Conservation (phyloP, 1,284 basidiomycete species). For the Earliella scabrosa region DNA sequence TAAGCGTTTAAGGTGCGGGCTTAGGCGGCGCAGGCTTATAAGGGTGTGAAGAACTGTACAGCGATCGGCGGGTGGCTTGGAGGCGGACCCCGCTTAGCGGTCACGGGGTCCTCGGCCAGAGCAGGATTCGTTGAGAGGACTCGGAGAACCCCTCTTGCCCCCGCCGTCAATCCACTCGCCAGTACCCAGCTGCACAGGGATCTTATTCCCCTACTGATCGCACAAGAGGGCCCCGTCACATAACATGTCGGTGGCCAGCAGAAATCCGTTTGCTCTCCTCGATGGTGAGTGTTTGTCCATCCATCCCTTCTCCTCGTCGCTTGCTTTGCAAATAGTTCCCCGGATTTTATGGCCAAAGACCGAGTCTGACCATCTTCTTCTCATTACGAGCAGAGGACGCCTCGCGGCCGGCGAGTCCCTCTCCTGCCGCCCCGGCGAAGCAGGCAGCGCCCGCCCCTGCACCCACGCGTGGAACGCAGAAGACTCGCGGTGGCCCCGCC, state of each 20-base stretch:
- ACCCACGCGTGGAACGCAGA: conserved; percentile 40
- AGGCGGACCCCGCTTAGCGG: conserved; percentile 31
- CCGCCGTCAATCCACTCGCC: conserved; percentile 29
- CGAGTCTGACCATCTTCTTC: neutral
- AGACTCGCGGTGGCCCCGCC: conserved; percentile 61
- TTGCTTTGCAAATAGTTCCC: neutral
- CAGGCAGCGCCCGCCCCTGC: conserved; percentile 47
- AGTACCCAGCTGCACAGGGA: conserved; percentile 32
- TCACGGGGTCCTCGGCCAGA: conserved; percentile 29
- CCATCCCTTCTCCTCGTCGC: neutral
- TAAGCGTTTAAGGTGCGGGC: conserved; percentile 50
- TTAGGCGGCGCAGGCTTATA: conserved; percentile 25
- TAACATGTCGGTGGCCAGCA: conserved; percentile 86
- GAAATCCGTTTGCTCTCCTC: conserved; percentile 81
- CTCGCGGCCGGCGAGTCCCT: conserved; percentile 48
- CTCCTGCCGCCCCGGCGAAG: conserved; percentile 37
- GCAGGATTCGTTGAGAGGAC: conserved; percentile 6
- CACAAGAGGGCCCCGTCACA: conserved; percentile 60
- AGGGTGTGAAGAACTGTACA: conserved; percentile 41
- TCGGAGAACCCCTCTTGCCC: conserved; percentile 22
- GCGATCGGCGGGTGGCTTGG: conserved; percentile 36
- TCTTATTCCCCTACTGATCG: conserved; percentile 43
- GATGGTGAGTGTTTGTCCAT: conserved; percentile 52
- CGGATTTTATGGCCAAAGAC: neutral
- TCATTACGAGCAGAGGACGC: conserved; percentile 39